Base-by-base conservation (phyloP, 768 basidiomycete species). In the Phanerochaete sordida region DNA sequence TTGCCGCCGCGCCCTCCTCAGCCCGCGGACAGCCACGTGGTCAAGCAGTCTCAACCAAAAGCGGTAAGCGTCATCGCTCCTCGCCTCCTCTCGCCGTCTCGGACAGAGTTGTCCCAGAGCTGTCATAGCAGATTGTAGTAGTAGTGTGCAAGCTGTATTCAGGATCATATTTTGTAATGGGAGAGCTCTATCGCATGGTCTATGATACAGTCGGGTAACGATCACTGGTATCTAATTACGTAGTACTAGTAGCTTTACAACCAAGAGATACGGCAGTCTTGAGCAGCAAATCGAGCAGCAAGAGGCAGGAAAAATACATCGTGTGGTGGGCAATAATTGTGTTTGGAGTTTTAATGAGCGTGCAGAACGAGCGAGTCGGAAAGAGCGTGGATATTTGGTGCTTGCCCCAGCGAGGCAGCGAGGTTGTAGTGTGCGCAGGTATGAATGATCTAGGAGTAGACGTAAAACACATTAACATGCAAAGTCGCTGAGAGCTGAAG, bases 11-110 rank as follows among this genome's bases (percentile, higher is more conserved):
- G 35, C 39, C 50, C 55, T 33, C 46, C 30, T 59, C 16, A 49
- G 31, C 33, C 52, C 49, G 35, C 52, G 45, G 51, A 33, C 13
- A 27, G 21, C 55, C 62, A 63, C 62, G 62, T 63, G 62, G 58
- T n/a, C 2, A n/a, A 31, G 56, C 28, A 12, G 39, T 35, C 43
- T 35, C 23, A 12, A 19, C 53, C 53, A 3, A 43, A 39, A 26
- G 37, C 30, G 53, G 53, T 6, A 54, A 21, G 35, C 35, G 15
- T 54, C 35, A 37, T 54, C 37, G 53, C 26, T 35, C 16, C 11
- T 51, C 33, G 33, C 33, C 13, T 6, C 33, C 13, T 43, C 19
- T 16, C 8, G 8, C 4, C 39, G 19, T 19, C 8, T 43, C 39
- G 39, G 39, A 16, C 39, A 43, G 19, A 19, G 39, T n/a, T n/a